Conservation (phyloP, 345 rosid species). For the Camelina neglecta region DNA sequence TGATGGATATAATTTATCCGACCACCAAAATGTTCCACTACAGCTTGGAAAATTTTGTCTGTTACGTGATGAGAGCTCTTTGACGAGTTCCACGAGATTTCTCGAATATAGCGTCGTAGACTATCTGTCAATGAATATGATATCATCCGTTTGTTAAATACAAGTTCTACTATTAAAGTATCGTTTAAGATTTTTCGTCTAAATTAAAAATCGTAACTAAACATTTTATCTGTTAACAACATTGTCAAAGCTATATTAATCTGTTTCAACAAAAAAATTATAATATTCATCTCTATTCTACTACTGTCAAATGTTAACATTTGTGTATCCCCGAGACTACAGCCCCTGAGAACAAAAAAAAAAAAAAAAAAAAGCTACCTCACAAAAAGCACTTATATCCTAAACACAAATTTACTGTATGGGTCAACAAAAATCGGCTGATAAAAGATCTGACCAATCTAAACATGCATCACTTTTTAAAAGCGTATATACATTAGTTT, state of each 20-base stretch:
- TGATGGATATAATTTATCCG: background rate
- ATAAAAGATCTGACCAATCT: background rate
- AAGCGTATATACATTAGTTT: background rate
- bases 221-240: too few species aligned
- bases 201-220: too few species aligned
- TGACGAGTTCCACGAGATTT: conserved; percentile 4
- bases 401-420: background rate
- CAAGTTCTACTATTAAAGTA: background rate
- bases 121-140: conserved; percentile 3
- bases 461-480: background rate
- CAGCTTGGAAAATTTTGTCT: conserved; percentile 27
- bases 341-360: background rate
- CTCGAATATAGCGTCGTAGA: background rate
- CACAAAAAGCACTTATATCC: background rate
- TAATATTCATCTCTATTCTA: background rate
- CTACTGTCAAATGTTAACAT: background rate
- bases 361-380: background rate
- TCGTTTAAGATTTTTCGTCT: too few species aligned
- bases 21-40: conserved; percentile 23
- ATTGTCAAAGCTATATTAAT: background rate
- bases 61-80: background rate
- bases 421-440: background rate
- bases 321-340: background rate
- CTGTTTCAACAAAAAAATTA: background rate
- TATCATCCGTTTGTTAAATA: conserved; percentile 14